phyloP scores from a whole-genome alignment of 139 green algal genomes.

The Dunaliella primolecta region DNA sequence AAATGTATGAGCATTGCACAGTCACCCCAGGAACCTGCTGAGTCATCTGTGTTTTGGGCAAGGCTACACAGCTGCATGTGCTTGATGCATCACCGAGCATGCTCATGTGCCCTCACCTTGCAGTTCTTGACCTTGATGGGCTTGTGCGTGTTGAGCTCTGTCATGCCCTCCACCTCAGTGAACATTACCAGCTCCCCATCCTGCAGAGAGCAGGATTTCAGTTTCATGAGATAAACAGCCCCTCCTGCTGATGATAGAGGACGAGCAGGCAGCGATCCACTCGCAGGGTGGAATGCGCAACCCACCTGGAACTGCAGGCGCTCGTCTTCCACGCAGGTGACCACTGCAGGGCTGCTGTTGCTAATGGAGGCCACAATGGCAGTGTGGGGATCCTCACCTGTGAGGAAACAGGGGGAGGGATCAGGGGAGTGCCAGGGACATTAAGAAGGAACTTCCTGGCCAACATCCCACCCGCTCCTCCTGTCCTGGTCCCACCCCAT shows the following conservation, averaged over 20 bases:
- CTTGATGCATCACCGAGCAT: no score
- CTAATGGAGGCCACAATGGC: constrained; percentile 92
- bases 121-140: constrained; percentile 79
- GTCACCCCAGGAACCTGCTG: no score
- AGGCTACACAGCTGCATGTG: no score
- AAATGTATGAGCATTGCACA: no score
- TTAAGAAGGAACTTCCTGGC: neutral
- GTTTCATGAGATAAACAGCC: no score
- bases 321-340: constrained; percentile 97
- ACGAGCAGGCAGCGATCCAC: no score
- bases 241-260: no score
- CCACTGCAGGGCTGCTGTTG: constrained; percentile 64
- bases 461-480: no score
- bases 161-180: constrained; percentile 87
- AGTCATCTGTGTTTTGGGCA: no score
- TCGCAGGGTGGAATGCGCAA: no score
- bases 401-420: neutral
- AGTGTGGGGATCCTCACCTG: constrained; percentile 84
- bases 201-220: no score
- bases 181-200: constrained; percentile 85
- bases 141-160: constrained; percentile 73
- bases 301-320: constrained; percentile 91
- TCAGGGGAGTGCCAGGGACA: neutral
- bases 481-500: no score
- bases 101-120: constrained; percentile 60